These are phyloP conservation scores for Colletotrichum sidae DNA, from an alignment of 2,329 filamentous ascomycete species.

Conservation along the genomic window DNA sequence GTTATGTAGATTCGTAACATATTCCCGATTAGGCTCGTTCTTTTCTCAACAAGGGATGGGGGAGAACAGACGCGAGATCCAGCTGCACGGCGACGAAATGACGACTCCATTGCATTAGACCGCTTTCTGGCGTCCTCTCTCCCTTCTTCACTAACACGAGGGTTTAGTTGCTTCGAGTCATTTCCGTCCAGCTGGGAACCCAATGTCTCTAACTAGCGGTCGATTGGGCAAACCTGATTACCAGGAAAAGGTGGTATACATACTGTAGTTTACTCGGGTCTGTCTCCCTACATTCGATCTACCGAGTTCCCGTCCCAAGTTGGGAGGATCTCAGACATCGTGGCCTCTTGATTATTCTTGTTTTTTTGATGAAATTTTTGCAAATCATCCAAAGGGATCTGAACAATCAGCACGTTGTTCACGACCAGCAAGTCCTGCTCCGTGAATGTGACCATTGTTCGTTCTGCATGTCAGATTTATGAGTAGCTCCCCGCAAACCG, in stretches of 20 bases:
- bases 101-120: slow-evolving; percentile 16
- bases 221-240: slow-evolving; percentile 13
- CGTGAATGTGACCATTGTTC: no score
- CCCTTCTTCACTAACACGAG: slow-evolving; percentile 36
- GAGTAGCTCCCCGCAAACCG: no score
- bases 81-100: slow-evolving; percentile 8
- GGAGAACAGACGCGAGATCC: neutral
- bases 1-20: slow-evolving; percentile 14
- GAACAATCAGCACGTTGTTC: slow-evolving; percentile 2
- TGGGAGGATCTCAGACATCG: slow-evolving; percentile 28
- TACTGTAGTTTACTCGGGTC: slow-evolving; percentile 16
- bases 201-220: slow-evolving; percentile 27
- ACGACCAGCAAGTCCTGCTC: neutral
- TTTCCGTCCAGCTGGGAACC: slow-evolving; percentile 13
- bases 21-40: slow-evolving; percentile 22
- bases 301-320: slow-evolving; percentile 20
- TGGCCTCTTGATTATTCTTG: slow-evolving; percentile 20
- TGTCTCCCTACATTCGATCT: slow-evolving; percentile 33
- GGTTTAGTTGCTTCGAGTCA: slow-evolving; percentile 10
- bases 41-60: slow-evolving; percentile 36
- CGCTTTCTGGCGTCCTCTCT: slow-evolving; percentile 14
- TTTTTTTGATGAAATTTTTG: slow-evolving; percentile 23
- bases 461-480: no score
- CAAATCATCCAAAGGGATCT: slow-evolving; percentile 8
- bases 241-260: neutral